Conservation (phyloP, 768 basidiomycete species). For the Lactarius vividus region DNA sequence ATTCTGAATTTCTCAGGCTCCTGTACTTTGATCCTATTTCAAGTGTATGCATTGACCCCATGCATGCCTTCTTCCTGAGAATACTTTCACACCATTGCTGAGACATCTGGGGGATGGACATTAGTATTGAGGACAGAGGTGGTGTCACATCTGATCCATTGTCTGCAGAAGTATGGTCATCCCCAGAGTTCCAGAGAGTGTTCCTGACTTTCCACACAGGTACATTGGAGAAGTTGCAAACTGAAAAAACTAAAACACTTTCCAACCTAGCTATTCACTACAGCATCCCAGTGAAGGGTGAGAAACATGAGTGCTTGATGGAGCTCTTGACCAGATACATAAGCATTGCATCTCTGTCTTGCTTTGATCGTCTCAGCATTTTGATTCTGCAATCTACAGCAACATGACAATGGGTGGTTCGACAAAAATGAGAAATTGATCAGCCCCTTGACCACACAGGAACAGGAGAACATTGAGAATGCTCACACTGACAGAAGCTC, state of each 20-base stretch:
- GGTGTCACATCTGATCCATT: neutral
- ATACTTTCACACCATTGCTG: slow-evolving; percentile 23
- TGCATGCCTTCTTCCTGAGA: slow-evolving; percentile 30
- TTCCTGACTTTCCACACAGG: neutral
- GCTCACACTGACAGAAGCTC: neutral
- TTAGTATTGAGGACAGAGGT: neutral
- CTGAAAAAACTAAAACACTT: neutral
- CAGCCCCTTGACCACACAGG: neutral
- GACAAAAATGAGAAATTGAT: neutral
- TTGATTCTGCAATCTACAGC: neutral
- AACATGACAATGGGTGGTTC: neutral
- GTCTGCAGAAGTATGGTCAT: neutral
- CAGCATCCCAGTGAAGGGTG: neutral
- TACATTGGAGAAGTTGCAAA: neutral
- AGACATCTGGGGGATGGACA: slow-evolving; percentile 11
- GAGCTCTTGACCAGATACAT: neutral
- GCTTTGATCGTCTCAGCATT: neutral
- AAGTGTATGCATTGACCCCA: slow-evolving; percentile 28
- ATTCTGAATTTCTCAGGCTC: slow-evolving; percentile 26
- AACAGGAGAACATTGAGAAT: neutral
- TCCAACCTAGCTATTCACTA: neutral
- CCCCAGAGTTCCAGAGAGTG: neutral
- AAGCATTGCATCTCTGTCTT: neutral
- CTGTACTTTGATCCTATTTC: slow-evolving; percentile 28
- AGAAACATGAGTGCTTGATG: neutral